These are phyloP conservation scores for Fusarium pseudonygamai DNA, from an alignment of 2,329 filamentous ascomycete genomes.

Conservation along the genomic window DNA sequence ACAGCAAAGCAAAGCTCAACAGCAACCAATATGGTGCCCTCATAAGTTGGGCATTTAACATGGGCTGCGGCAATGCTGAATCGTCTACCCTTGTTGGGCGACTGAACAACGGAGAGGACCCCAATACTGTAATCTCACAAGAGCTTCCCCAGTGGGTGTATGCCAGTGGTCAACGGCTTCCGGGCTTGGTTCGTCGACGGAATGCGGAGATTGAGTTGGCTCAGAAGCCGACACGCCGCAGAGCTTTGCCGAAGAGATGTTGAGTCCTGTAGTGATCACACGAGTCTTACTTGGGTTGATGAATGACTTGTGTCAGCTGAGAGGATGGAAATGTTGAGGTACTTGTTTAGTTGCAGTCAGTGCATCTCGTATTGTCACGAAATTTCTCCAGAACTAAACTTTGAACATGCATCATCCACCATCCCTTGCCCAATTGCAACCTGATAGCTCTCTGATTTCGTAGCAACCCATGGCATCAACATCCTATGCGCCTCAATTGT, in stretches of 20 bases:
- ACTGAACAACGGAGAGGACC: constrained; percentile 35
- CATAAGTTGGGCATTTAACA: constrained; percentile 62
- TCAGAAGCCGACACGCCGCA: constrained; percentile 11
- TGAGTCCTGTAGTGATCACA: not conserved
- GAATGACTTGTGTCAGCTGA: no score
- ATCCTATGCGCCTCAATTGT: constrained; percentile 45
- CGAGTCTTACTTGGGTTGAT: not conserved
- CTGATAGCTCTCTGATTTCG: constrained; percentile 28
- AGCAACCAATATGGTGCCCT: constrained; percentile 63
- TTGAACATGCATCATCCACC: constrained; percentile 20
- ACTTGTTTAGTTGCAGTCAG: not conserved
- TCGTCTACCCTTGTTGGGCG: constrained; percentile 49
- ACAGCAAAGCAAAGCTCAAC: constrained; percentile 42
- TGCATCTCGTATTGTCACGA: not conserved
- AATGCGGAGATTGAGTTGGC: constrained; percentile 55
- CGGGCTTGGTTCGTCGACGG: constrained; percentile 54
- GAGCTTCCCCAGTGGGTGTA: constrained; percentile 61
- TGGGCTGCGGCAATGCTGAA: constrained; percentile 55
- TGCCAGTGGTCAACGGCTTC: constrained; percentile 51
- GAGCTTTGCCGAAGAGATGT: constrained; percentile 24
- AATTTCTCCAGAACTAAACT: not conserved
- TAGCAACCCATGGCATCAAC: constrained; percentile 45
- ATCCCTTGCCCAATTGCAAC: constrained; percentile 18
- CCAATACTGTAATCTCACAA: constrained; percentile 50
- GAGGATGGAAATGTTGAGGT: not conserved